A percentile compares a stretch with the other conserved stretches of the same genome.
Conservation (phyloP, 257 asterid species). For the Verbascum thapsus region DNA sequence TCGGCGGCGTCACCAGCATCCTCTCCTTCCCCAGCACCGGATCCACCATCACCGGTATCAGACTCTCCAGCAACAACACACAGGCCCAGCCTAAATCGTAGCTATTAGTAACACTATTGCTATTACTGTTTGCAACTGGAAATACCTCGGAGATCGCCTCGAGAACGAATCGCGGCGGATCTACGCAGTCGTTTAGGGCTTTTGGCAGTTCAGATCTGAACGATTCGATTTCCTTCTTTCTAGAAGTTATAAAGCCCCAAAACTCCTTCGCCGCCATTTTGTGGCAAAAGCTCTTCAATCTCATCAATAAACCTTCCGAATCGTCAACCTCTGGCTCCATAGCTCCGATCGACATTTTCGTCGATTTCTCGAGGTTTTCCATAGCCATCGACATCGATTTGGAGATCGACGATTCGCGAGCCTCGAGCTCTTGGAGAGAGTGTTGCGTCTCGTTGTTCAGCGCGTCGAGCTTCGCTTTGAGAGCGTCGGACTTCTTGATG, state of each 20-base stretch:
- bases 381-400: constrained; percentile 56
- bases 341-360: constrained; percentile 37
- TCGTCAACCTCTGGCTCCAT: constrained; percentile 64
- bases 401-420: constrained; percentile 74
- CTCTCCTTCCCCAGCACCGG: constrained; percentile 91
- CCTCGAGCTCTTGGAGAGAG: constrained; percentile 56
- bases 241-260: constrained; percentile 66
- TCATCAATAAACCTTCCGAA: constrained; percentile 62
- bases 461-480: constrained; percentile 55
- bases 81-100: constrained; percentile 99
- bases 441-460: constrained; percentile 58
- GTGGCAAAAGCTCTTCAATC: constrained; percentile 56
- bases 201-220: constrained; percentile 65
- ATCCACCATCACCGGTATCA: constrained; percentile 96
- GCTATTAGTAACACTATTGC: constrained; percentile 23
- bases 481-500: constrained; percentile 62
- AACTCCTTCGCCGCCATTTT: constrained; percentile 69
- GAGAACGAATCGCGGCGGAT: constrained; percentile 89
- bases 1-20: constrained; percentile 86
- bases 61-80: constrained; percentile 84
- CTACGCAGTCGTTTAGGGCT: constrained; percentile 72
- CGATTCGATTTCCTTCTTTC: constrained; percentile 81
- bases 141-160: constrained; percentile 95
- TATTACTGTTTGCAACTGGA: constrained; percentile 55
- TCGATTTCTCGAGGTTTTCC: constrained; percentile 42